Percentiles rank a stretch among this genome's conserved stretches.
These are phyloP conservation scores for Penicillium waksmanii DNA, from an alignment of 495 filamentous ascomycete species.

Conservation along the genomic window DNA sequence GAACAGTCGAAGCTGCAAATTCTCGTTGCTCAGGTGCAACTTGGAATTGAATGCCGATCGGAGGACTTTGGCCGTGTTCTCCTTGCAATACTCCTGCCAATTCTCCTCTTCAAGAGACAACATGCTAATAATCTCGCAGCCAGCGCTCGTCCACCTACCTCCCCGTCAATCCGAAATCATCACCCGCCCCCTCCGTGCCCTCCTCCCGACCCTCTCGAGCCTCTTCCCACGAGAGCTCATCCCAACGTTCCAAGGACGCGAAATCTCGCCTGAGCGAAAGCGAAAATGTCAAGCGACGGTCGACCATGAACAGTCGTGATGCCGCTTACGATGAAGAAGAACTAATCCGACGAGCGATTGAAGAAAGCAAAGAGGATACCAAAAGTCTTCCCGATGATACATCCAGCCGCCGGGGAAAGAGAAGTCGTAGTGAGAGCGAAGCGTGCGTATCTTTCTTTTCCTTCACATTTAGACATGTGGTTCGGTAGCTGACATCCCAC, in stretches of 20 bases:
- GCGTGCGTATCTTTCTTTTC: conserved; percentile 63
- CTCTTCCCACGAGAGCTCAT: conserved; percentile 49
- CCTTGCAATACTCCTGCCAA: not conserved
- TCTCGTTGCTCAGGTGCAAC: not conserved
- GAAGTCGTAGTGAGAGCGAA: conserved; percentile 89
- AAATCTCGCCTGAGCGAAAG: conserved; percentile 51
- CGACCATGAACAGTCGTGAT: conserved; percentile 96
- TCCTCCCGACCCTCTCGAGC: conserved; percentile 35
- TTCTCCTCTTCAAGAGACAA: not conserved
- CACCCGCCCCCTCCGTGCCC: conserved; percentile 40
- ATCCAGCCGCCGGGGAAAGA: conserved; percentile 67
- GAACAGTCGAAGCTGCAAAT: not conserved
- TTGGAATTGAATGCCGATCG: not conserved
- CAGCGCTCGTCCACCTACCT: conserved; percentile 71
- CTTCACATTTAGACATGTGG: conserved; percentile 3
- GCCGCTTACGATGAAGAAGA: conserved; percentile 97
- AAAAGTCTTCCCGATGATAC: conserved; percentile 51
- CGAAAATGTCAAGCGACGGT: conserved; percentile 72
- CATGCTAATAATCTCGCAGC: conserved; percentile 48
- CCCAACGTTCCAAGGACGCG: conserved; percentile 51
- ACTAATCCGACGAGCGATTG: conserved; percentile 83
- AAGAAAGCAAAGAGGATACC: conserved; percentile 84
- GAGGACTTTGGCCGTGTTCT: not conserved
- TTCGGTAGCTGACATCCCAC: conserved; percentile 25
- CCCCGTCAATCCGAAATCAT: conserved; percentile 57